Evolutionary conservation across 768 basidiomycete genomes (phyloP), one percentile per base, ranked within the genome.

Genomic region (Cystobasidium ongulense): DNA sequence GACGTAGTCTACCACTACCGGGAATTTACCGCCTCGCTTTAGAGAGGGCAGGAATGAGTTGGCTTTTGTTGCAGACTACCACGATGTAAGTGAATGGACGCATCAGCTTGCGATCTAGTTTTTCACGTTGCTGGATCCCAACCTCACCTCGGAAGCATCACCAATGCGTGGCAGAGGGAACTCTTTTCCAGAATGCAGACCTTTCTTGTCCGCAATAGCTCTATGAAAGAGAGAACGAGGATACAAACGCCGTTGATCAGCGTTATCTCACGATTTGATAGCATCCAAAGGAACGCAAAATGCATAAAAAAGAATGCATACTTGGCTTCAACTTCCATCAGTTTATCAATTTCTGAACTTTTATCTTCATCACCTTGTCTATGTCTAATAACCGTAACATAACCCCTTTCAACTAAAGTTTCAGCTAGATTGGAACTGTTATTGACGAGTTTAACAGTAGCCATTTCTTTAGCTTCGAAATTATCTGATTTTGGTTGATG

Each of bases 151-250:
- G 1, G 92, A 96, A 29, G 95, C 88, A 81, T 98, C 97, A 52
- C 91, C 84, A 27, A 96, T 88, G 61, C 87, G 86, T 0, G 89
- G 88, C 21, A 89, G 80, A 0, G 90, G 85, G 38, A 89, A 82
- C 43, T 97, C 95, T 82, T 97, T 97, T 25, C 90, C 89, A 17
- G 92, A 93, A 80, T 99, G 95, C 25, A 98, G 86, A 1, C 95
- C 95, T 64, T 89, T 87, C 2, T 82, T 80, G 54, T 92, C 95
- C 0, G 89, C 79, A 1, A 86, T 85, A 43, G 94, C 94, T 33
- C 92, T 95, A 77, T 27, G 71, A 13, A 31, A 61, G 52, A 73
- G 13, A 74, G 72, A 29, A 74, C 63, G 2, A 66, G 52, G 50
- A 54, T 41, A 25, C 43, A 68, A 10, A 1, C 25, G 33, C 63